Conservation (phyloP, 371 early-diverging fungal genomes). For the Coemansia sp. region DNA sequence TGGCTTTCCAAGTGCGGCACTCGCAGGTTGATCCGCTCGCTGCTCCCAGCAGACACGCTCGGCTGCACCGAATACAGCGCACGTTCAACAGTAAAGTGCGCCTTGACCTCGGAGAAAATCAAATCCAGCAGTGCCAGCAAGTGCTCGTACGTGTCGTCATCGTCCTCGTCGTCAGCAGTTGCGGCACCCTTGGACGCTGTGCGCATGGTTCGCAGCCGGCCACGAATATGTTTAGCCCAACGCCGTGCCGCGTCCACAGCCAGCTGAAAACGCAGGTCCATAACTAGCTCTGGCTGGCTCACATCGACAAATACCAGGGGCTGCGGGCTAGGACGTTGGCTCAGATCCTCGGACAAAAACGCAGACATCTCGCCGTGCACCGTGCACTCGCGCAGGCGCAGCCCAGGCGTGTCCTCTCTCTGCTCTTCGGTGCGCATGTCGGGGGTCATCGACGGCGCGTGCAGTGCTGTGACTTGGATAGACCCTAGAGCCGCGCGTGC, state of each 20-base stretch:
- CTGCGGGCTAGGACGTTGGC: slow-evolving; percentile 38
- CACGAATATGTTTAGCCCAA: slow-evolving; percentile 22
- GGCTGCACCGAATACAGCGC: slow-evolving; percentile 44
- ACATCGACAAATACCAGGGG: slow-evolving; percentile 35
- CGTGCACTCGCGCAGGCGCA: slow-evolving; percentile 32
- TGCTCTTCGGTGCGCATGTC: slow-evolving; percentile 44
- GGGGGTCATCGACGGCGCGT: slow-evolving; percentile 43
- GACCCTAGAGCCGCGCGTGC: slow-evolving; percentile 24
- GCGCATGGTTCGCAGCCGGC: slow-evolving; percentile 16
- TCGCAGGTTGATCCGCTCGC: slow-evolving; percentile 27
- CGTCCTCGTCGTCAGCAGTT: neutral
- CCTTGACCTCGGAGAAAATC: slow-evolving; percentile 42
- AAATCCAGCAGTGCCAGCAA: slow-evolving; percentile 29
- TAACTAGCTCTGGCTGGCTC: slow-evolving; percentile 32
- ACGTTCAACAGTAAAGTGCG: slow-evolving; percentile 32
- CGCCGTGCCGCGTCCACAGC: slow-evolving; percentile 33
- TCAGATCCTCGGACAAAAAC: slow-evolving; percentile 46
- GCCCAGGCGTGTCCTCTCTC: slow-evolving; percentile 21
- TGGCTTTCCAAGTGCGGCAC: slow-evolving; percentile 41
- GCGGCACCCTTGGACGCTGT: neutral
- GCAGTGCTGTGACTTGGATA: slow-evolving; percentile 36
- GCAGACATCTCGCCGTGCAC: slow-evolving; percentile 48
- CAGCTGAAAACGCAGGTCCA: slow-evolving; percentile 40
- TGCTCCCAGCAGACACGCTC: slow-evolving; percentile 3
- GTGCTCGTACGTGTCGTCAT: slow-evolving; percentile 3